Evolutionary conservation across 768 basidiomycete species (phyloP).

Genomic region (Phylloporus sp.): DNA sequence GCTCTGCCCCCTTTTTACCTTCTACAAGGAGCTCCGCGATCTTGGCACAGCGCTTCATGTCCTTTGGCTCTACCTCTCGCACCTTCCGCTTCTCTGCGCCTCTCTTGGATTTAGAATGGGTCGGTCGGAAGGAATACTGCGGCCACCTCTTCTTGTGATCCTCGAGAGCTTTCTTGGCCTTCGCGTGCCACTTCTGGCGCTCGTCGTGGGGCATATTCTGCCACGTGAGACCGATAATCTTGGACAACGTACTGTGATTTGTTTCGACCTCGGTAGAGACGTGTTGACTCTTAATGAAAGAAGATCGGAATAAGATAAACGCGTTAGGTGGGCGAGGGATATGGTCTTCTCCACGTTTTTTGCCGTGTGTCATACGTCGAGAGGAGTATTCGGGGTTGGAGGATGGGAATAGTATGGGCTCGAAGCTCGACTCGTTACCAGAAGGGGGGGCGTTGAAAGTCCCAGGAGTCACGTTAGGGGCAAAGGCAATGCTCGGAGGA

Average conservation of each 20-base stretch:
- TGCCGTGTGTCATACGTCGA: constrained; percentile 52
- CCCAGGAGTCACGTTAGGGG: constrained; percentile 54
- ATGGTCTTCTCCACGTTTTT: constrained; percentile 70
- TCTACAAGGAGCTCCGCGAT: constrained; percentile 64
- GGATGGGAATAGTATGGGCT: constrained; percentile 60
- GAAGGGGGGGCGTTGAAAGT: constrained; percentile 50
- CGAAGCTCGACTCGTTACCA: constrained; percentile 34
- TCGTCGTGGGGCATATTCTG: constrained; percentile 73
- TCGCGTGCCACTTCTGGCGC: constrained; percentile 71
- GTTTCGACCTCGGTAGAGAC: constrained; percentile 77
- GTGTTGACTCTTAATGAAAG: constrained; percentile 75
- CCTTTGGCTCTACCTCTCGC: constrained; percentile 44
- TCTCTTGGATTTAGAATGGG: constrained; percentile 38
- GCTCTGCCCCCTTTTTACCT: constrained; percentile 61
- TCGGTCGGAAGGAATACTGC: constrained; percentile 69
- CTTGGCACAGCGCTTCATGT: constrained; percentile 58
- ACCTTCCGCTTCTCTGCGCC: constrained; percentile 32
- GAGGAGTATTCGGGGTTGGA: constrained; percentile 30
- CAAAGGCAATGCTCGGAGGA: constrained; percentile 48
- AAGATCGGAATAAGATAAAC: constrained; percentile 83
- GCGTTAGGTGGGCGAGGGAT: constrained; percentile 84
- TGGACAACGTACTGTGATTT: constrained; percentile 78
- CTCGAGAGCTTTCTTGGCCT: constrained; percentile 67
- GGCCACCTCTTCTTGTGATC: constrained; percentile 73
- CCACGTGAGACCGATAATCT: constrained; percentile 84